A percentile compares a stretch with the other conserved stretches of the same genome.
These are phyloP conservation scores for Jackrogersella minutella DNA, from an alignment of 495 filamentous ascomycete genomes.

Conservation along the genomic window DNA sequence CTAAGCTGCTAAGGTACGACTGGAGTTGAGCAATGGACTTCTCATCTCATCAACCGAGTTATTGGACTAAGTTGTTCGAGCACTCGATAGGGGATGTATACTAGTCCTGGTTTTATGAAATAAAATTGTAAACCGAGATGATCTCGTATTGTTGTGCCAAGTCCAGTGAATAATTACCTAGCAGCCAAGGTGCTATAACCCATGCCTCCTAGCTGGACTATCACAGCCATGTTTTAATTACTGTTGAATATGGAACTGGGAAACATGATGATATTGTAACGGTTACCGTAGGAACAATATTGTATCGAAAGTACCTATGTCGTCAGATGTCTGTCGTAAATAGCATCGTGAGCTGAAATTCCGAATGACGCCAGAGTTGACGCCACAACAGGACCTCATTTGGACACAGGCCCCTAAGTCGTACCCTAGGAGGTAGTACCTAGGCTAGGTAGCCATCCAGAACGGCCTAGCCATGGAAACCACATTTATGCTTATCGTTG, in stretches of 20 bases:
- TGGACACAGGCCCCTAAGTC: no score
- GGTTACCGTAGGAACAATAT: no score
- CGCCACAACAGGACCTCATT: no score
- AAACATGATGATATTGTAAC: no score
- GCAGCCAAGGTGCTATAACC: not conserved
- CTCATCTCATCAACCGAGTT: constrained; percentile 13
- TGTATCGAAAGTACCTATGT: no score
- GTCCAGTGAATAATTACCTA: not conserved
- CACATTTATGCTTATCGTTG: not conserved
- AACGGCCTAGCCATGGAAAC: not conserved
- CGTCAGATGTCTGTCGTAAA: no score
- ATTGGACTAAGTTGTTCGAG: constrained; percentile 3
- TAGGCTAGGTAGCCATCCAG: not conserved
- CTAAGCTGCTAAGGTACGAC: not conserved
- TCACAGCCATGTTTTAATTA: not conserved
- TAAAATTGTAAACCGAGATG: constrained; percentile 24
- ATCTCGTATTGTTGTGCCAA: not conserved
- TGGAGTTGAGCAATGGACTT: constrained; percentile 20
- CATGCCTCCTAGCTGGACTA: not conserved
- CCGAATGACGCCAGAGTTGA: no score
- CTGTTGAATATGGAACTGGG: no score
- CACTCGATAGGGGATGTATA: constrained; percentile 31
- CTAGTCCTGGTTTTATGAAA: constrained; percentile 12
- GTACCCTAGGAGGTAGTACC: not conserved
- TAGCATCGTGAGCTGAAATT: no score